phyloP scores from a whole-genome alignment of 805 yeast species.

The Lachancea cidri region DNA sequence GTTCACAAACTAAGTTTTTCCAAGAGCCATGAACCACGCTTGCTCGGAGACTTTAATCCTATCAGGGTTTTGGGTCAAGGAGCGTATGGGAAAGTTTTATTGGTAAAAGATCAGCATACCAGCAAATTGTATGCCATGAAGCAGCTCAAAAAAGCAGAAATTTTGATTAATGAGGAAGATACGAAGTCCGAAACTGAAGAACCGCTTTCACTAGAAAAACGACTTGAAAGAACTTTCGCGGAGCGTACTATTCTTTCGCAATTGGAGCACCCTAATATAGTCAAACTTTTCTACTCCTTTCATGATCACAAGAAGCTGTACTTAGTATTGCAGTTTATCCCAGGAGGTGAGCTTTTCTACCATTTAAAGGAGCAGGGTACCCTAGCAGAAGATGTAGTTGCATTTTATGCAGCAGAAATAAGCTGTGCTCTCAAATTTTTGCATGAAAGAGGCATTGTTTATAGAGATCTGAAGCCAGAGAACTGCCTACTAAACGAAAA shows the following conservation, averaged over 20 bases:
- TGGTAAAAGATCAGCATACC: slow-evolving; percentile 61
- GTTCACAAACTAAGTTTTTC: slow-evolving; percentile 1
- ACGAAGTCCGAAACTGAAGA: slow-evolving; percentile 19
- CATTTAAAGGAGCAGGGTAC: slow-evolving; percentile 39
- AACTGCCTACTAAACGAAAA: slow-evolving; percentile 69
- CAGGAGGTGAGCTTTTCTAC: slow-evolving; percentile 76
- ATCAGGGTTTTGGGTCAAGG: slow-evolving; percentile 80
- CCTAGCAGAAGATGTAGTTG: slow-evolving; percentile 58
- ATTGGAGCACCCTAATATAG: slow-evolving; percentile 75
- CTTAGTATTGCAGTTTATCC: slow-evolving; percentile 71
- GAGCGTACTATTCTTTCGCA: slow-evolving; percentile 70
- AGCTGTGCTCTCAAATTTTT: slow-evolving; percentile 71
- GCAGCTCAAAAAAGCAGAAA: slow-evolving; percentile 76
- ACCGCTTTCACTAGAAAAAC: slow-evolving; percentile 30
- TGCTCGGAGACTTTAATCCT: slow-evolving; percentile 58
- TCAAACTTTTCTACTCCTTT: slow-evolving; percentile 73
- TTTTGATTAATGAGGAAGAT: slow-evolving; percentile 43
- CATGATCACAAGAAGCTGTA: slow-evolving; percentile 78
- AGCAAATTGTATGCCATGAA: slow-evolving; percentile 78
- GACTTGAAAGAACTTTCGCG: slow-evolving; percentile 71
- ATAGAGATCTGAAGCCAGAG: slow-evolving; percentile 86
- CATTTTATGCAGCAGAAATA: slow-evolving; percentile 77
- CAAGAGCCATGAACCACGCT: slow-evolving; percentile 15
- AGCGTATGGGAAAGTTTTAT: slow-evolving; percentile 79
- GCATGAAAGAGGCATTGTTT: slow-evolving; percentile 76